These are phyloP conservation scores for Miscanthus sacchariflorus DNA, from an alignment of 202 grass and related monocot species.

Conservation along the genomic window DNA sequence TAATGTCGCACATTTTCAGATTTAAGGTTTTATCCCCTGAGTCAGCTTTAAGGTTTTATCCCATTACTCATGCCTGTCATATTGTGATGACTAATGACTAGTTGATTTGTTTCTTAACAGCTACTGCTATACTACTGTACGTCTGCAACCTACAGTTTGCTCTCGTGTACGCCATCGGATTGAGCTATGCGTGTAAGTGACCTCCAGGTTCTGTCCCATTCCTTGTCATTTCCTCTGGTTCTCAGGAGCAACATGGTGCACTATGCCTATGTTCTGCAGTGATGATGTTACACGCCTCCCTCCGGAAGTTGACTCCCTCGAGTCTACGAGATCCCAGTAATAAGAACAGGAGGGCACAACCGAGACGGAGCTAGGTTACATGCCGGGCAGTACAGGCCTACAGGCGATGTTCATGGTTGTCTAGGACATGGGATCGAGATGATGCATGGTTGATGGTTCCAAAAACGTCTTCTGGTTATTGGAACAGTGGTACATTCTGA, in stretches of 20 bases:
- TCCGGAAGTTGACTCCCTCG: conserved; percentile 89
- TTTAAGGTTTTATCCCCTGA: background rate
- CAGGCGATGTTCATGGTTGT: background rate
- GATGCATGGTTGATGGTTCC: background rate
- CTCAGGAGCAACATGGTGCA: background rate
- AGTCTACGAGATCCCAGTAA: conserved; percentile 51
- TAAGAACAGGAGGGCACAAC: conserved; percentile 56
- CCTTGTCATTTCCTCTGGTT: conserved; percentile 25
- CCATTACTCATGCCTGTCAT: background rate
- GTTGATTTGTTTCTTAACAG: conserved; percentile 50
- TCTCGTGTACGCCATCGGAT: conserved; percentile 68
- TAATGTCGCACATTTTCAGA: background rate
- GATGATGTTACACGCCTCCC: conserved; percentile 86
- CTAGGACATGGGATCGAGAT: background rate
- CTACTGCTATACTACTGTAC: conserved; percentile 68
- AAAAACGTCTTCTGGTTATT: background rate
- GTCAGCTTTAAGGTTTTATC: background rate
- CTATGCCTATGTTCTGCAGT: conserved; percentile 58
- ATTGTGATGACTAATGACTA: conserved; percentile 34
- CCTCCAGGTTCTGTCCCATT: conserved; percentile 10
- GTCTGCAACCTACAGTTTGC: conserved; percentile 83
- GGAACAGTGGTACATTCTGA: background rate
- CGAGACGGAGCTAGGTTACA: conserved; percentile 42
- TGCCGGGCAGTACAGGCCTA: background rate
- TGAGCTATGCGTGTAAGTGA: conserved; percentile 81